Base-by-base conservation (phyloP, 1,139 yeast species). In the Protomyces macrosporus region DNA sequence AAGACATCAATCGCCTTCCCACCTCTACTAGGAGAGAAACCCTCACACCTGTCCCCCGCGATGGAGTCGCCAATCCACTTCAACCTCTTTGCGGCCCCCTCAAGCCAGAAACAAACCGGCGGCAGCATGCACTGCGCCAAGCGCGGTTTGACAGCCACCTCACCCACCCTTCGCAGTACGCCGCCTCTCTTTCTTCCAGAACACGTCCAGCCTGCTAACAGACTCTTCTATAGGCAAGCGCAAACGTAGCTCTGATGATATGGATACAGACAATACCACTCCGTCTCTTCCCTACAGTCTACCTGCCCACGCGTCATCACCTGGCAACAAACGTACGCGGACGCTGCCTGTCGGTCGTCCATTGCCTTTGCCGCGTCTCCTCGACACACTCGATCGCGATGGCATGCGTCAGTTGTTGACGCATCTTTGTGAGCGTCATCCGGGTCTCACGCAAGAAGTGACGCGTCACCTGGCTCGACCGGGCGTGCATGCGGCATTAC, bases 381-480 rank as follows among this genome's bases (percentile, higher is more conserved):
- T 88, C 35, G 95, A 88, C 73, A 84, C 87, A 5, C 76, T 88
- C 67, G 87, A 85, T 73, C 81, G 81, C 65, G 72, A 77, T 53
- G 78, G 83, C 39, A 77, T 89, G 53, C 85, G 83, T 70, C 71
- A 72, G 16, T 73, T 89, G 53, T 75, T 89, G 42, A 76, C 77
- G 54, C 77, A 79, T 45, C 76, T 88, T 61, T 79, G 88, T 36
- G 77, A 78, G 33, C 73, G 76, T 36, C 87, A 86, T 71, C 95
- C 95, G 0, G 88, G 85, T 70, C 75, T 87, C 23, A 75, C 81
- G 0, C 74, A 74, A 10, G 84, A 86, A 53, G 77, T 89, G 40
- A 71, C 78, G 34, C 75, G 76, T 61, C 71, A 82, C 64, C 81
- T 90, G 0, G 90, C 95, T 30, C 77, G 78, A 60, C 84, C 90